Percentiles rank a stretch among this genome's conserved stretches.
Evolutionary conservation across 805 yeast genomes (phyloP).

Genomic region (Schwanniomyces pseudopolymorphus): DNA sequence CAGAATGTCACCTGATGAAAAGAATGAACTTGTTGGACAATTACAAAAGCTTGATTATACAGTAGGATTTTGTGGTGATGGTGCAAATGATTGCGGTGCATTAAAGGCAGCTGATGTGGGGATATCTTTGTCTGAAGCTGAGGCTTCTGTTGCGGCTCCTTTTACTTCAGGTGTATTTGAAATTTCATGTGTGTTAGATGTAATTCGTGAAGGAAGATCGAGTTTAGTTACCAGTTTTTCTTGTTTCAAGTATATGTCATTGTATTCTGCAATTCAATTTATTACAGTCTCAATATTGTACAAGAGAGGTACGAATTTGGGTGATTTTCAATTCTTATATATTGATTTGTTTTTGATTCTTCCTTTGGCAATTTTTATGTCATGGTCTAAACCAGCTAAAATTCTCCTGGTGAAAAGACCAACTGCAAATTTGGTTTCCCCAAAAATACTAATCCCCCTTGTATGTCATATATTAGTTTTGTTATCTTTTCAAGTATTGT

Average conservation of each 20-base stretch:
- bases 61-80: slow-evolving; percentile 98
- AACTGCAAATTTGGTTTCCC: slow-evolving; percentile 88
- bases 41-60: slow-evolving; percentile 84
- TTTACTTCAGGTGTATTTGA: slow-evolving; percentile 90
- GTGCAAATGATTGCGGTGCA: slow-evolving; percentile 99
- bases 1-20: slow-evolving; percentile 98
- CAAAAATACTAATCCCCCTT: slow-evolving; percentile 81
- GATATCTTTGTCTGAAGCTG: slow-evolving; percentile 92
- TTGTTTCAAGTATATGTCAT: slow-evolving; percentile 96
- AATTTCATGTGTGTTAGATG: slow-evolving; percentile 87
- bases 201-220: slow-evolving; percentile 92
- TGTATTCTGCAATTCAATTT: slow-evolving; percentile 95
- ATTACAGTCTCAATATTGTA: slow-evolving; percentile 82
- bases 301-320: slow-evolving; percentile 86
- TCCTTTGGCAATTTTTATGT: slow-evolving; percentile 96
- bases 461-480: slow-evolving; percentile 72
- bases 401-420: slow-evolving; percentile 72
- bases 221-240: slow-evolving; percentile 93
- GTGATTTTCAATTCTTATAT: slow-evolving; percentile 94
- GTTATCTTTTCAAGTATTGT: slow-evolving; percentile 59
- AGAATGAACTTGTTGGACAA: slow-evolving; percentile 90
- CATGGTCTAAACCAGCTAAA: slow-evolving; percentile 86
- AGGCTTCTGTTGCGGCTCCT: slow-evolving; percentile 98
- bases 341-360: slow-evolving; percentile 87
- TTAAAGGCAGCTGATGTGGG: slow-evolving; percentile 98